A percentile compares a stretch with the other conserved stretches of the same genome.
Evolutionary conservation across 768 basidiomycete species (phyloP).

Genomic region (Chalciporus pseudorubinellus): DNA sequence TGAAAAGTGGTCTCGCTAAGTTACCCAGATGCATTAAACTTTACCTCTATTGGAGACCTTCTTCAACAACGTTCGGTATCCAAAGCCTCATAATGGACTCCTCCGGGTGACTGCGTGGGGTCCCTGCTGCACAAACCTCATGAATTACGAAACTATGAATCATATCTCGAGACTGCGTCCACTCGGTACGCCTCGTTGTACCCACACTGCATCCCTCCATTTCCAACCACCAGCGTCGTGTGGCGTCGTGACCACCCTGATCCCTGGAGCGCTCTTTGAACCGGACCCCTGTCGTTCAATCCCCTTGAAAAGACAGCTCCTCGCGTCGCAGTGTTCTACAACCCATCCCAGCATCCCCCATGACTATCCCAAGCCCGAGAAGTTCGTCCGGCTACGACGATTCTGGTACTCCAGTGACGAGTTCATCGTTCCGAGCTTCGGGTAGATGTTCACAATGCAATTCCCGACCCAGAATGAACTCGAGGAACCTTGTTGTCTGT

Average conservation of each 20-base stretch:
- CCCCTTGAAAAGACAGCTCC: background rate
- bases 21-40: too few relatives aligned
- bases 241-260: background rate
- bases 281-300: background rate
- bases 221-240: too few relatives aligned
- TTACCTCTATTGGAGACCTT: too few relatives aligned
- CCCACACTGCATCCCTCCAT: background rate
- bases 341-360: background rate
- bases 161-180: conserved; percentile 1
- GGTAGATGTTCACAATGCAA: background rate
- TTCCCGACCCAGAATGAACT: background rate
- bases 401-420: background rate
- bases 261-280: background rate
- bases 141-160: conserved; percentile 7
- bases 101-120: background rate
- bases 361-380: background rate
- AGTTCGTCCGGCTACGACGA: background rate
- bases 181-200: background rate
- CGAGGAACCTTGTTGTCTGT: conserved; percentile 7
- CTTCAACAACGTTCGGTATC: background rate
- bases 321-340: background rate
- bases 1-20: too few relatives aligned
- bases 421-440: background rate
- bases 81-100: background rate
- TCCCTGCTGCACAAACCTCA: background rate